Base-by-base conservation (phyloP, 2,329 filamentous ascomycete species). In the Talaromyces sp. region DNA sequence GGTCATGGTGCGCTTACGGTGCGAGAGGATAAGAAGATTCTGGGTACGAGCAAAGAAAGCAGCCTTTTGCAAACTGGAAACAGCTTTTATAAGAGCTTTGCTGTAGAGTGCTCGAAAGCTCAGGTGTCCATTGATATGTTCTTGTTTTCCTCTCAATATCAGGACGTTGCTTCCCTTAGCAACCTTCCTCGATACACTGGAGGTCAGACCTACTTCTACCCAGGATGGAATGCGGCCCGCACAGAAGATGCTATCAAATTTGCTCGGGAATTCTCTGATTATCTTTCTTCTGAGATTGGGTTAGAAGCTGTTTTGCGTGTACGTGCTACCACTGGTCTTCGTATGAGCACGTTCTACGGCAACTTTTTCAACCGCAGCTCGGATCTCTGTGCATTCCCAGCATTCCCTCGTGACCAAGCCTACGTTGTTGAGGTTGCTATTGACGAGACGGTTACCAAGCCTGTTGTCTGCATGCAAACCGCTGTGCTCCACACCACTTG, bases 351-450 rank as follows among this genome's bases (percentile, higher is more conserved):
- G 1, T 99, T 99, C 81, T 99, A 98, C 78, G 95, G 95, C 70
- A 99, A 99, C 82, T 99, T 99, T 81, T 99, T 99, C 85, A 99
- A 98, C 83, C 87, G 95, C 71, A 97, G 92, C 76, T 97, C 93
- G 16, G 95, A 99, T 80, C 87, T 99, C 37, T 98, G 95, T 77
- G 95, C 95, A 13, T 99, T 99, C 85, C 95, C 95, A 1, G 93
- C 95, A 0, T 98, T 99, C 83, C 95, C 95, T 37, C 90, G 95
- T 75, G 95, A 99, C 73, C 95, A 99, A 78, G 93, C 91, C 68
- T 98, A 98, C 75, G 95, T 98, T 50, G 94, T 99, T 22, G 95
- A 99, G 79, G 96, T 99, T 63, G 93, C 95, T 14, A 98, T 99
- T 70, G 95, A 99, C 72, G 95, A 99, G 81, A 95, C 88, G 41